Base-by-base conservation (phyloP, 2,329 filamentous ascomycete genomes). In the Emergomyces orientalis region DNA sequence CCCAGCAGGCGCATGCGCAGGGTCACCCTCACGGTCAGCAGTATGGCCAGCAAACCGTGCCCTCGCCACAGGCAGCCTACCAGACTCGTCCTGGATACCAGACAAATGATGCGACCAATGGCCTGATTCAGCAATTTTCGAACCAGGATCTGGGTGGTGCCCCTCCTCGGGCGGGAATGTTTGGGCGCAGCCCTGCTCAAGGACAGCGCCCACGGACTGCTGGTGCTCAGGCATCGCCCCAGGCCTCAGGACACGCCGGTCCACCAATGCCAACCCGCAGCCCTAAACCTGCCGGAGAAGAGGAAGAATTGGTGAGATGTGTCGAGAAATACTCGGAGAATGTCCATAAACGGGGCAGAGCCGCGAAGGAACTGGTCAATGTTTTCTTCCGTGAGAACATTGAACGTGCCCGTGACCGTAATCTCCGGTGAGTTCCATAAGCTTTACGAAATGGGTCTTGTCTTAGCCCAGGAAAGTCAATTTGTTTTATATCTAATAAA, bases 381-480 rank as follows among this genome's bases (percentile, higher is more conserved):
- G 83, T 85, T 70, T 97, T 97, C 81, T 99, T 97, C 85, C 95
- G 96, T 78, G 93, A 99, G 77, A 97, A 93, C 74, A 95, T 99
- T 62, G 93, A 96, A 81, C 86, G 94, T 70, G 94, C 94, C 60
- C 86, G 93, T 69, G 94, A 97, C 78, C 87, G 94, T 64, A 99
- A 99, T 76, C 87, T 95, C 76, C 89, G 92, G 92, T 96, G 79
- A 70, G 83, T 74, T 45, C 60, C 8, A 14, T 32, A 47, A 6
- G 6, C 34, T 51, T 27, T 51, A 27, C 9, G 14, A 34, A 32
- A 47, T 41, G 3, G 3, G 1, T 13, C 4, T 32, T 3, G 2
- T 17, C 39, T 45, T 9, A 14, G 41, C 9, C 4, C 9, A 59
- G 4, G 25, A 47, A 19, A 9, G n/a, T 25, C n/a, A 22, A 41